A percentile compares a stretch with the other conserved stretches of the same genome.
Conservation (phyloP, 139 green algal species). For the Volvox africanus region DNA sequence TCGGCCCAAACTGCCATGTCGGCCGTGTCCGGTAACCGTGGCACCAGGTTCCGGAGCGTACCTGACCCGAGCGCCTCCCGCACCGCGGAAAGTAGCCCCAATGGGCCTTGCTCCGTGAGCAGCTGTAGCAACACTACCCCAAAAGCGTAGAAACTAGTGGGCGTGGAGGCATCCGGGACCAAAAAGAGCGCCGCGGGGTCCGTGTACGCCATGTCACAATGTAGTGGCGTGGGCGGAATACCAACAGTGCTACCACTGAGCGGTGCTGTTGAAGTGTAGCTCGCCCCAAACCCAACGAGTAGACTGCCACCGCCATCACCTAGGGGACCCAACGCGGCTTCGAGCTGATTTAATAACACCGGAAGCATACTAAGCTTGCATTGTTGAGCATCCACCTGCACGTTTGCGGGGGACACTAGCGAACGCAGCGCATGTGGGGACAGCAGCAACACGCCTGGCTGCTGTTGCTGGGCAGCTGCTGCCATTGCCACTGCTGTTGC, state of each 20-base stretch:
- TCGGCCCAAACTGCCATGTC: constrained; percentile 55
- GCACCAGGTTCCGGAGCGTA: constrained; percentile 63
- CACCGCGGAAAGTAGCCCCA: constrained; percentile 64
- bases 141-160: constrained; percentile 66
- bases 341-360: constrained; percentile 70
- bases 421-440: constrained; percentile 61
- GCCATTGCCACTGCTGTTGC: not conserved
- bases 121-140: constrained; percentile 74
- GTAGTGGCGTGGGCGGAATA: constrained; percentile 41
- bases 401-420: constrained; percentile 58
- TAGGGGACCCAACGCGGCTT: constrained; percentile 53
- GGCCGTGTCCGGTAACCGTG: constrained; percentile 44
- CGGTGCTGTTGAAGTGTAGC: not conserved
- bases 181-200: constrained; percentile 63
- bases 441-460: constrained; percentile 36
- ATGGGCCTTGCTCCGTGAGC: constrained; percentile 68
- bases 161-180: not conserved
- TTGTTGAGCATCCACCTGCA: constrained; percentile 62
- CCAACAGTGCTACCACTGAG: not conserved
- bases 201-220: constrained; percentile 72
- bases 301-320: constrained; percentile 48
- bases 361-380: constrained; percentile 68
- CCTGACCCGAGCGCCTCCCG: constrained; percentile 53
- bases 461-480: not conserved
- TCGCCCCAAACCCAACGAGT: not conserved